Percentiles rank a stretch among this genome's conserved stretches.
Evolutionary conservation across 2,329 filamentous ascomycete species (phyloP).

Genomic region (Monilinia laxa): DNA sequence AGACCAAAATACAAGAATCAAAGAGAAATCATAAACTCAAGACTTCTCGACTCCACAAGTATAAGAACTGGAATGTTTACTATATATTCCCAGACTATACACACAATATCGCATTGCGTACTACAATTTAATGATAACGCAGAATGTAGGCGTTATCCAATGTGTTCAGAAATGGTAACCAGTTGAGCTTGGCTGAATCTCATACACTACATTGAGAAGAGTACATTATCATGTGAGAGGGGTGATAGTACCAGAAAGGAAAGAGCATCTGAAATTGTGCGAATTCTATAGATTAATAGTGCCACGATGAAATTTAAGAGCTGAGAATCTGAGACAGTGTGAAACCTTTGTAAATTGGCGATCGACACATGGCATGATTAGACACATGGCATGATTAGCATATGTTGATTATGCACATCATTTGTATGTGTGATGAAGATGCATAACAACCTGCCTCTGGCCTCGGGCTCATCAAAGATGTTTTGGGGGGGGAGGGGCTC

Average conservation of each 20-base stretch:
- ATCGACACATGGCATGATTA: background rate
- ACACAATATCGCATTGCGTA: too few species aligned
- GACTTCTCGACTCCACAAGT: background rate
- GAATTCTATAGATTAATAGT: background rate
- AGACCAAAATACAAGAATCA: background rate
- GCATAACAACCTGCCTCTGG: background rate
- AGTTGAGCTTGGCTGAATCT: background rate
- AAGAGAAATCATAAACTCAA: background rate
- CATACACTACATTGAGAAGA: background rate
- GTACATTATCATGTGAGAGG: background rate
- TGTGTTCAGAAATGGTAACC: background rate
- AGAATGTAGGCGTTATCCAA: background rate
- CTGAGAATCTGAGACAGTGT: constrained; percentile 4
- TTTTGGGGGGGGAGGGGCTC: too few species aligned
- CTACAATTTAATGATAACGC: background rate
- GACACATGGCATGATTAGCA: background rate
- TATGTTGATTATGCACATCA: background rate
- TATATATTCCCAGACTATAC: background rate
- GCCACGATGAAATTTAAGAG: background rate
- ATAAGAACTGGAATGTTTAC: background rate
- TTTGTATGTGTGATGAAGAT: background rate
- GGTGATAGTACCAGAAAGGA: background rate
- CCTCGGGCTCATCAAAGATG: too few species aligned
- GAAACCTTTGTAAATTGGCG: background rate
- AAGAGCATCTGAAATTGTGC: background rate